A percentile compares a stretch with the other conserved stretches of the same genome.
These are phyloP conservation scores for Solanum hybrid DNA, from an alignment of 305 asterid species.

Conservation along the genomic window DNA sequence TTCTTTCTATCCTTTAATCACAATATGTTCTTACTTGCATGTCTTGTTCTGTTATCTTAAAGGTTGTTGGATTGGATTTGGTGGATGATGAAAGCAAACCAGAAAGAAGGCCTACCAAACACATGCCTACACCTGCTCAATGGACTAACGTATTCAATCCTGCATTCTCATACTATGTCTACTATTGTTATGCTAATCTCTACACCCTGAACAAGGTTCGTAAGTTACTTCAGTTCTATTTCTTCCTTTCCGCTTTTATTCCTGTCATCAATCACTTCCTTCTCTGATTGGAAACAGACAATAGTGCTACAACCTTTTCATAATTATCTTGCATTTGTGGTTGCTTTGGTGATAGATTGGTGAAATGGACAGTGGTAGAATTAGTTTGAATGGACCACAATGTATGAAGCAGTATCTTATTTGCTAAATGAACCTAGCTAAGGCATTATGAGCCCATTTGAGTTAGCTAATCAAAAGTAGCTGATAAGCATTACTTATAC, in stretches of 20 bases:
- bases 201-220: slow-evolving; percentile 84
- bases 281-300: not conserved
- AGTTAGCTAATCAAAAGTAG: not conserved
- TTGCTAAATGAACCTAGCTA: not conserved
- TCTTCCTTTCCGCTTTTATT: not conserved
- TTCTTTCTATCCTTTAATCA: not conserved
- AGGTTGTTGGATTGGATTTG: slow-evolving; percentile 98
- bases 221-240: not conserved
- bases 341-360: not conserved
- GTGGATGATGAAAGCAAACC: slow-evolving; percentile 99
- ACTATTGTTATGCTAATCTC: slow-evolving; percentile 95
- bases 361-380: not conserved
- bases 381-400: not conserved
- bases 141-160: slow-evolving; percentile 96
- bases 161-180: slow-evolving; percentile 83
- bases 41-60: slow-evolving; percentile 13
- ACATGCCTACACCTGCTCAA: slow-evolving; percentile 93
- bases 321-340: not conserved
- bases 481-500: not conserved
- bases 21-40: not conserved
- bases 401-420: not conserved
- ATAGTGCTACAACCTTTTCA: not conserved
- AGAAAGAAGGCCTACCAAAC: slow-evolving; percentile 96
- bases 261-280: not conserved
- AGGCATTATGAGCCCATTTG: not conserved